Evolutionary conservation across 768 basidiomycete genomes (phyloP), one percentile per base, ranked within the genome.

Genomic region (Cystofilobasidium bisporidii): DNA sequence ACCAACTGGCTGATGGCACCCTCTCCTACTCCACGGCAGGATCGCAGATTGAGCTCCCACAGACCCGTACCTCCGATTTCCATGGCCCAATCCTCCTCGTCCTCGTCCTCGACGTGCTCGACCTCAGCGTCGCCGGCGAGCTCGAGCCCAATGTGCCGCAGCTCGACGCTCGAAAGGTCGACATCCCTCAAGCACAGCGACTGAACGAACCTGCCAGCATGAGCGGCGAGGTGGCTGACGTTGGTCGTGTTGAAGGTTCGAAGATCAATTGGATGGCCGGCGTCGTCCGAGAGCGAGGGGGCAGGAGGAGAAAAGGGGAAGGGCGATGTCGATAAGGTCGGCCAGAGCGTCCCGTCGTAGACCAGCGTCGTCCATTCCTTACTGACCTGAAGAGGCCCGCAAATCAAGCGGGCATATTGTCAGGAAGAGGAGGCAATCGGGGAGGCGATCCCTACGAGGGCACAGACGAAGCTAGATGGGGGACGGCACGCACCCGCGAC

Each of bases 261-360:
- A n/a, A n/a, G n/a, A n/a, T n/a, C n/a, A n/a, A n/a, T n/a, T n/a
- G n/a, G n/a, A 33, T 24, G 2, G 58, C 14, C 18, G 32, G 28
- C 32, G 28, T 26, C n/a, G 33, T 2, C 41, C 10, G 40, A 4
- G 30, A 20, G 48, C 5, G 33, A 18, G 11, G 18, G 30, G 15
- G 59, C 18, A 11, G 17, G 59, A 6, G 59, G n/a, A 1, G 59
- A 2, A 28, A 61, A 36, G 18, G 33, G 45, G 50, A 64, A 56
- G n/a, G 8, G 5, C 24, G 9, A 1, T 2, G 47, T 55, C 0
- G 50, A 36, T n/a, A 64, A 15, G 18, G 32, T 18, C 10, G 47
- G 28, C 63, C 63, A 64, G 32, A 64, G 63, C 15, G 22, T 18
- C 12, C 63, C 63, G 36, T 64, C 63, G 33, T n/a, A 41, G 22